Evolutionary conservation across 768 basidiomycete genomes (phyloP), one percentile per base, ranked within the genome.

Genomic region (Phlebiopsis gigantea): DNA sequence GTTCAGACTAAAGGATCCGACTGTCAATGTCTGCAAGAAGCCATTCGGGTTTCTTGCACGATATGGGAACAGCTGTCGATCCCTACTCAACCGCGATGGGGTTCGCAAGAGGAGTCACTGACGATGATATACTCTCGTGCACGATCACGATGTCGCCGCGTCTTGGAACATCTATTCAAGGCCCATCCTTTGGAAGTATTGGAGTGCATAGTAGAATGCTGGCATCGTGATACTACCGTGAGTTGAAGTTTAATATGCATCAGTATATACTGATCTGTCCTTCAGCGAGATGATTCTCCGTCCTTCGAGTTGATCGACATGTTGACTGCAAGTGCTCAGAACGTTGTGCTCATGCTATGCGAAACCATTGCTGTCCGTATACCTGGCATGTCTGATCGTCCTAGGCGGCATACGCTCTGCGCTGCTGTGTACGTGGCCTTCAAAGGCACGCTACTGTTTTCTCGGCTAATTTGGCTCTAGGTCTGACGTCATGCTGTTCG

Each of bases 141-240:
- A 17, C 74, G 87, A 58, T 65, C 76, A 24, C 82, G 94, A 30
- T 87, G 88, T 67, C 82, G 85, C 26, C 81, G 90, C 52, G 90
- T 86, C 0, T 72, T 98, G 42, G 94, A 96, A 64, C 87, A 89
- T 57, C 73, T 97, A 6, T 96, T 95, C 75, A 87, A 88, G 34
- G 79, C 83, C 1, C 83, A 89, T 58, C 81, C 92, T 4, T 70
- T 79, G 2, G 93, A 96, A 66, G 87, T 97, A 3, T 76, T 98
- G 53, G 91, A 94, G 64, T 87, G 84, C 0, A 72, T 93, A 30
- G 77, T 96, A 24, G 85, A 88, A 31, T 90, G 88, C 66, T 98
- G 94, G 94, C 81, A 76, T 63, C 75, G 77, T 41, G 82, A 83
- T 61, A 66, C 72, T 31, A 61, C 71, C 59, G 80, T 85, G 65